Base-by-base conservation (phyloP, 176 grass and related monocot species). In the Panicum miliaceum region DNA sequence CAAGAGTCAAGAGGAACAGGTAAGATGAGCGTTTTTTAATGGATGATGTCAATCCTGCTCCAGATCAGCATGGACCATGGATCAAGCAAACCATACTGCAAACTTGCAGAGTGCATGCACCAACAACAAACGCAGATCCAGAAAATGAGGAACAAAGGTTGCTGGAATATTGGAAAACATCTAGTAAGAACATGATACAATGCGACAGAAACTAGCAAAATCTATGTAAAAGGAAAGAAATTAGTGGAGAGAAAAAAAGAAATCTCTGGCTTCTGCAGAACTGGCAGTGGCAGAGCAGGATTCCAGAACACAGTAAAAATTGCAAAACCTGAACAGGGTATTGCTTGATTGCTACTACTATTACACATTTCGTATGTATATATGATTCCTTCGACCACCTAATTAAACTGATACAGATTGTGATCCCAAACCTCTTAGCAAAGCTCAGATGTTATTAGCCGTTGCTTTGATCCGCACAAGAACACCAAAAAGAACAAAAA, bases 401-500 rank as follows among this genome's bases (percentile, higher is more conserved):
- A 79, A 34, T 64, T 20, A 47, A 80, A 53, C 32, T 5, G 22
- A 58, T 70, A 40, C n/a, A 70, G 16, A 38, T 54, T 71, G 60
- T 71, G 60, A 64, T 47, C 50, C 22, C 70, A 48, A 32, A 73
- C 47, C 70, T 51, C 65, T 73, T 38, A 56, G 67, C 47, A 67
- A 38, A 88, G 75, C 75, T 63, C 47, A 47, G 48, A 50, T 84
- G 81, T 66, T 60, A 52, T 78, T 47, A 67, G 5, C 68, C 32
- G 60, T 75, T 68, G 76, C 69, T 73, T 59, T 11, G 75, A 61
- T 61, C 37, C 64, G 70, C 42, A 53, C 58, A 50, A 46, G 50
- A 50, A 53, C 56, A 40, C 29, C 42, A 13, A 51, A 75, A 14
- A 16, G 1, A 19, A 73, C 32, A 29, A 32, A 66, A 20, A 32